Conservation (phyloP, 2,329 filamentous ascomycete species). For the Elsinoe ampelina region DNA sequence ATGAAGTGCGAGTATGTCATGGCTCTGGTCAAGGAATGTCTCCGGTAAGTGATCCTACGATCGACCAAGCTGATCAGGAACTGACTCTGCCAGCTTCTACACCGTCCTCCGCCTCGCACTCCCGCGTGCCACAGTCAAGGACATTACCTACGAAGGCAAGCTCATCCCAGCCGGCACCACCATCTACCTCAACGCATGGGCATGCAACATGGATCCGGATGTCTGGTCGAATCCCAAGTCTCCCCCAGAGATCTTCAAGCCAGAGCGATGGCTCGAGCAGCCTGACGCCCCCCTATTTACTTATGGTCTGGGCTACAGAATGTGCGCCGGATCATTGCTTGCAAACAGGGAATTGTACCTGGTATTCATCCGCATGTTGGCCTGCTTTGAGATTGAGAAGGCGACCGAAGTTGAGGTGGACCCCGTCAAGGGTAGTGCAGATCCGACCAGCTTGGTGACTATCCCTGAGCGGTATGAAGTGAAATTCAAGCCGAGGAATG, state of each 20-base stretch:
- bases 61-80: not conserved
- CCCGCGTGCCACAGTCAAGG: conserved; percentile 52
- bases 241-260: conserved; percentile 43
- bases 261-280: conserved; percentile 54
- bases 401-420: conserved; percentile 48
- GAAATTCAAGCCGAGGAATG: conserved; percentile 48
- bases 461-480: conserved; percentile 51
- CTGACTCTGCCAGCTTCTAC: conserved; percentile 38
- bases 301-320: conserved; percentile 57
- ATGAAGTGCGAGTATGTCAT: conserved; percentile 55
- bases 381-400: conserved; percentile 50
- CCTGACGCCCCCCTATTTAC: conserved; percentile 57
- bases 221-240: conserved; percentile 47
- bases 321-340: conserved; percentile 56
- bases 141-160: conserved; percentile 49
- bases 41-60: conserved; percentile 34
- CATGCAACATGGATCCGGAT: conserved; percentile 55
- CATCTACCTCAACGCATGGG: conserved; percentile 59
- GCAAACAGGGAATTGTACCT: conserved; percentile 58
- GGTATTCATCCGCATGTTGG: conserved; percentile 53
- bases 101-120: conserved; percentile 55
- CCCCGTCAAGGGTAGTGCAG: conserved; percentile 50
- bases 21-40: conserved; percentile 54
- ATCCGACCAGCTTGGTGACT: conserved; percentile 53
- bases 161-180: conserved; percentile 54